Base-by-base conservation (phyloP, 352 stramenopile species). In the Globisporangium uncinulatum region DNA sequence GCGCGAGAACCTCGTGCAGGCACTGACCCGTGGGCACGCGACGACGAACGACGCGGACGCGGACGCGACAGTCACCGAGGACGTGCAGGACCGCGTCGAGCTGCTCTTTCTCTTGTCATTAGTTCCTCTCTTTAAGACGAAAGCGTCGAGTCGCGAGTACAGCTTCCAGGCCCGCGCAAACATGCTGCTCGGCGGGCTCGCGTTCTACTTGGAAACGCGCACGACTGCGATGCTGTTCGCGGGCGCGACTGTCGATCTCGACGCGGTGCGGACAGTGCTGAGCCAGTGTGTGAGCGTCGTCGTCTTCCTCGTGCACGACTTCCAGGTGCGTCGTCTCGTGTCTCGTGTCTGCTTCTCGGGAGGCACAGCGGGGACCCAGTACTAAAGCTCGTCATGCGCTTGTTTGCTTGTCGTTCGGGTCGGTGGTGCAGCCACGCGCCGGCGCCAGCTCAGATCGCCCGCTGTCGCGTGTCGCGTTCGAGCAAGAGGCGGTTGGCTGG, bases 1-100 rank as follows among this genome's bases (percentile, higher is more conserved):
- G 2, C 65, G 57, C 48, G 53, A 64, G 31, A 86, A 86, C 45
- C 61, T 86, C 34, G 24, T 67, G 11, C 62, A 76, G 4, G 63
- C 76, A 3, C 34, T 86, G 34, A 41, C 56, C 1, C 54, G 34
- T 24, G 52, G 43, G 3, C 54, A 61, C 54, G 43, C 41, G 1
- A 51, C 17, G 41, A 9, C 44, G 7, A 21, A 41, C 13, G 29
- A 51, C 6, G 14, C 39, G 9, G 29, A 51, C 6, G 14, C 39
- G 9, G 48, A 19, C 6, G 51, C 31, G n/a, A 41, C 20, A 9
- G 44, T 39, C 11, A 43, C 53, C 10, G 32, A 24, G 13, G 59
- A 59, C 9, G 47, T 65, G 17, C 37, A 48, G 32, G 36, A 44
- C 8, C 53, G 34, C 13, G 46, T 66, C 24, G 53, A 42, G 17